These are phyloP conservation scores for Candida verbasci DNA, from an alignment of 805 yeast genomes.

Conservation along the genomic window DNA sequence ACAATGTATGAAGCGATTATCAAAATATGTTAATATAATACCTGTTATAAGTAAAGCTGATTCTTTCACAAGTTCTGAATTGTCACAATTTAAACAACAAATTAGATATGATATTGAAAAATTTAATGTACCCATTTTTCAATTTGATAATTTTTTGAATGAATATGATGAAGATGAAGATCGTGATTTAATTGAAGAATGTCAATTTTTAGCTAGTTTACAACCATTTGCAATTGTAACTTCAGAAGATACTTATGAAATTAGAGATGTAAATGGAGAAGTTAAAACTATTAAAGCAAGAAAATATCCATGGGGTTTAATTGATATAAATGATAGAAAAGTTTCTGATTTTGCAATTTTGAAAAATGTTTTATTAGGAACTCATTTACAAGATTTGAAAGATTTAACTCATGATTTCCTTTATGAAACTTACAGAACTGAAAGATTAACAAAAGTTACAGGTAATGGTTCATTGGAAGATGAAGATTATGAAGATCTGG, in stretches of 20 bases:
- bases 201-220: conserved; percentile 51
- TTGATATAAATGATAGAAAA: conserved; percentile 57
- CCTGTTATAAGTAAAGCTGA: conserved; percentile 39
- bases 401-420: conserved; percentile 74
- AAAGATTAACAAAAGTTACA: conserved; percentile 59
- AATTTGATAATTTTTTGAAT: conserved; percentile 51
- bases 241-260: conserved; percentile 53
- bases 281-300: conserved; percentile 65
- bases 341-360: conserved; percentile 53
- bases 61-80: conserved; percentile 23
- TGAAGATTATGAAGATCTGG: conserved; percentile 20
- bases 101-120: conserved; percentile 60
- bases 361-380: conserved; percentile 69
- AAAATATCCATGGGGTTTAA: conserved; percentile 79
- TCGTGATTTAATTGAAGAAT: conserved; percentile 70
- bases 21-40: conserved; percentile 31
- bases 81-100: conserved; percentile 34
- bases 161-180: conserved; percentile 69
- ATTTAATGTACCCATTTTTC: conserved; percentile 70
- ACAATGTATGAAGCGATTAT: conserved; percentile 29
- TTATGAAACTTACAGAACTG: conserved; percentile 78
- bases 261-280: conserved; percentile 59
- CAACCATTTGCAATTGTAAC: conserved; percentile 77
- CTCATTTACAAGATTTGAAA: conserved; percentile 79
- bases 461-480: conserved; percentile 21